phyloP scores from a whole-genome alignment of 805 yeast genomes.

The Saccharomycopsis schoenii region DNA sequence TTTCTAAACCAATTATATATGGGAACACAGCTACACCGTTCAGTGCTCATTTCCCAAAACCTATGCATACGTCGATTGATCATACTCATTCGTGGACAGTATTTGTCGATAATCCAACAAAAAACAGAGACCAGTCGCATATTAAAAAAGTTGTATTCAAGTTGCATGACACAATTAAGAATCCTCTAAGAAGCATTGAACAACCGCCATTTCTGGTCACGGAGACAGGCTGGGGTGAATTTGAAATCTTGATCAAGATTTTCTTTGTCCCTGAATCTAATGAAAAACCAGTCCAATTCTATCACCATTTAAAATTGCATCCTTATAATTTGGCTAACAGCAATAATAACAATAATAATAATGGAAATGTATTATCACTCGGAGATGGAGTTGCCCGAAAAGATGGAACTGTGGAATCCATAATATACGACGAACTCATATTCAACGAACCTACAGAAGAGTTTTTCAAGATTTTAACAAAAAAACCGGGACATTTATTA shows the following conservation, averaged over 20 bases:
- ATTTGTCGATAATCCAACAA: constrained; percentile 69
- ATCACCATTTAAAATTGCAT: constrained; percentile 86
- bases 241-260: constrained; percentile 81
- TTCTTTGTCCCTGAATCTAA: constrained; percentile 79
- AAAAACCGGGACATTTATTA: constrained; percentile 49
- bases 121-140: constrained; percentile 67
- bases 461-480: constrained; percentile 68
- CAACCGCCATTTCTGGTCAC: constrained; percentile 89
- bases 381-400: constrained; percentile 18
- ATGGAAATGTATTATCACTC: constrained; percentile 34
- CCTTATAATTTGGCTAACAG: constrained; percentile 44
- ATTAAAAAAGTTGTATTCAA: constrained; percentile 90
- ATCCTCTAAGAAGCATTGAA: constrained; percentile 78
- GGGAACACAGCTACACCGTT: constrained; percentile 75
- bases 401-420: constrained; percentile 41
- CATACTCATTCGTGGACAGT: constrained; percentile 97
- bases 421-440: constrained; percentile 80
- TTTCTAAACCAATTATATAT: constrained; percentile 68
- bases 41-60: constrained; percentile 35
- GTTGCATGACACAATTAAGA: constrained; percentile 87
- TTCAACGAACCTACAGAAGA: constrained; percentile 93
- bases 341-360: constrained; percentile 32
- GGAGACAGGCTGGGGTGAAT: constrained; percentile 99
- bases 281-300: constrained; percentile 77
- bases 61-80: constrained; percentile 63